These are phyloP conservation scores for Irineochytrium annulatum DNA, from an alignment of 192 early-diverging fungal species.

Conservation along the genomic window DNA sequence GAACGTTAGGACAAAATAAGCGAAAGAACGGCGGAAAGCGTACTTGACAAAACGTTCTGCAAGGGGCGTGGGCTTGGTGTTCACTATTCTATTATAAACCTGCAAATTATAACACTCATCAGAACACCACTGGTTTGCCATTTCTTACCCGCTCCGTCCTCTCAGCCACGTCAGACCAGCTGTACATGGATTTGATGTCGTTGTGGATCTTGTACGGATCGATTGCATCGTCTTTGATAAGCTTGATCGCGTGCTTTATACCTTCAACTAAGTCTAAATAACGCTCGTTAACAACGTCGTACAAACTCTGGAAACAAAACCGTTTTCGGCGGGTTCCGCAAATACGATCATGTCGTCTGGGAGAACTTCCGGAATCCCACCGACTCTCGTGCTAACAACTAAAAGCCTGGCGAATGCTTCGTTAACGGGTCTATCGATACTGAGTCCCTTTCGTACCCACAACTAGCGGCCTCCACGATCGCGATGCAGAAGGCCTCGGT, in stretches of 20 bases:
- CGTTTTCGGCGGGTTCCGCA: conserved; percentile 80
- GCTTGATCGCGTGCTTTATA: conserved; percentile 65
- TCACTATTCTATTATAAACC: conserved; percentile 74
- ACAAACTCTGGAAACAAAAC: conserved; percentile 31
- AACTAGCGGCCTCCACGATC: conserved; percentile 96
- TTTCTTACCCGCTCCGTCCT: conserved; percentile 71
- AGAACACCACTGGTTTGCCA: background rate
- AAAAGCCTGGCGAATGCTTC: conserved; percentile 60
- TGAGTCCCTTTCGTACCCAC: conserved; percentile 52
- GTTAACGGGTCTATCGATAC: background rate
- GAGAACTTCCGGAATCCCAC: conserved; percentile 94
- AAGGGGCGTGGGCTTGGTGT: conserved; percentile 64
- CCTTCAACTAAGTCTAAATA: conserved; percentile 63
- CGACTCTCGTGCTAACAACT: conserved; percentile 94
- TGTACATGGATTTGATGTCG: conserved; percentile 89
- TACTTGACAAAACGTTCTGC: conserved; percentile 64
- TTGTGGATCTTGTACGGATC: conserved; percentile 65
- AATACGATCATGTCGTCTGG: conserved; percentile 90
- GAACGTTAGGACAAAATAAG: too few relatives aligned
- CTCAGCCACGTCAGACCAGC: conserved; percentile 93
- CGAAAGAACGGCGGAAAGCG: background rate
- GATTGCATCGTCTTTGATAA: conserved; percentile 40
- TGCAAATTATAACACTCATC: conserved; percentile 5
- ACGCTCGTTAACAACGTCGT: background rate
- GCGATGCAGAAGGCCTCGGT: conserved; percentile 99